phyloP scores from a whole-genome alignment of 2,329 filamentous ascomycete species.

The Venturia effusa region DNA sequence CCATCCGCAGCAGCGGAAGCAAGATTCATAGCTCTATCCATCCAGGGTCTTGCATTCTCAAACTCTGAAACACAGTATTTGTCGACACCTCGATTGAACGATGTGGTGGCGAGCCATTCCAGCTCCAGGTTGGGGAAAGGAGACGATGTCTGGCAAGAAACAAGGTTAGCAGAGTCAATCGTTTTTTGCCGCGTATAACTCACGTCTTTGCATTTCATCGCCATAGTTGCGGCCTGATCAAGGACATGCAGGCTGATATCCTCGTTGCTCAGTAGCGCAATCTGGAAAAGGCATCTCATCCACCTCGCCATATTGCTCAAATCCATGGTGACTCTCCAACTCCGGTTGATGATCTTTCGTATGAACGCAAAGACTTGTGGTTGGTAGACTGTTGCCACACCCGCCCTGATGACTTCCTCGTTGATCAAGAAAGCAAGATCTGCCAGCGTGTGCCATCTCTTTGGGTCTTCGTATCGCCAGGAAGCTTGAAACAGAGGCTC shows the following conservation, averaged over 20 bases:
- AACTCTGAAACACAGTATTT: constrained; percentile 47
- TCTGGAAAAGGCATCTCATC: constrained; percentile 65
- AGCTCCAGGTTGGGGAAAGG: constrained; percentile 57
- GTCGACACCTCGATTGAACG: constrained; percentile 63
- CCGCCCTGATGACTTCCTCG: constrained; percentile 20
- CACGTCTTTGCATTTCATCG: constrained; percentile 24
- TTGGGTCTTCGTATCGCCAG: constrained; percentile 21
- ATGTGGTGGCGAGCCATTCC: constrained; percentile 61
- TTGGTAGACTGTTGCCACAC: constrained; percentile 21
- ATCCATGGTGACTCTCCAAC: constrained; percentile 8
- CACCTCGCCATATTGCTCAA: constrained; percentile 57
- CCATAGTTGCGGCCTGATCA: constrained; percentile 49
- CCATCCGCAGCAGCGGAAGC: constrained; percentile 48
- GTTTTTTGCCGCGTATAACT: too few species aligned
- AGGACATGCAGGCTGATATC: constrained; percentile 48
- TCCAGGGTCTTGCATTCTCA: constrained; percentile 48
- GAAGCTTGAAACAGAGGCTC: constrained; percentile 44
- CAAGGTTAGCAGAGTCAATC: neutral
- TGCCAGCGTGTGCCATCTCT: constrained; percentile 34
- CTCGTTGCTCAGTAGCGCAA: constrained; percentile 48
- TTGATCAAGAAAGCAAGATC: constrained; percentile 37
- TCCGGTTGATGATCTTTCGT: constrained; percentile 5
- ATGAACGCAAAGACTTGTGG: constrained; percentile 18
- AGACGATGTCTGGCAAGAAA: constrained; percentile 14
- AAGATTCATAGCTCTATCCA: constrained; percentile 49